Base-by-base conservation (phyloP, 768 basidiomycete genomes). In the Amyloporia xantha region DNA sequence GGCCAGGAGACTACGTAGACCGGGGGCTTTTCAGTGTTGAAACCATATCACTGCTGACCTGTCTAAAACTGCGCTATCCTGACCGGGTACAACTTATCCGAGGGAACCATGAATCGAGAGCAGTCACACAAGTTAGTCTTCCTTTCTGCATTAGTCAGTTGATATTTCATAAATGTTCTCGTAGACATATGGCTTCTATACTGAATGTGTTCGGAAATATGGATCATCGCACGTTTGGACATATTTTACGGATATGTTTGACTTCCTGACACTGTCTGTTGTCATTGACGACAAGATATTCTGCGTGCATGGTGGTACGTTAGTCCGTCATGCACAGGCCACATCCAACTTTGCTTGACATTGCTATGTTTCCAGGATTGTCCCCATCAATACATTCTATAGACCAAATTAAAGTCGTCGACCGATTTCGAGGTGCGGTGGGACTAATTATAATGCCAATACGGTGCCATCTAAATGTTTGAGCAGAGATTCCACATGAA, bases 231-330 rank as follows among this genome's bases (percentile, higher is more conserved):
- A 88, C 59, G 95, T 97, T 27, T 99, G 96, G 96, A 93, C 91
- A 23, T 97, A 98, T 68, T 98, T 99, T 62, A 99, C 96, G 51
- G 96, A 99, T 70, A 96, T 99, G 95, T 99, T 99, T 68, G 96
- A 99, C 73, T 99, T 93, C 72, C 70, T 99, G 57, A 98, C 96
- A 10, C 74, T 99, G 49, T 93, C 91, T 27, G 94, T 95, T 49
- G 96, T 99, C 53, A 97, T 99, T 59, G 96, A 99, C 70, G 93
- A 99, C 72, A 85, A 84, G 61, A 97, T 99, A 76, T 97, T 99
- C 67, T 99, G 96, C 59, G 95, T 99, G 9, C 96, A 99, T 58
- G 96, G 96, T 59, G 95, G 95, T 91, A 58, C 48, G 74, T 66
- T 52, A 44, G 25, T 45, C 9, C 42, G 38, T 40, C n/a, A 19